Conservation (phyloP, 176 grass and related monocot species). For the Luzula sylvatica region DNA sequence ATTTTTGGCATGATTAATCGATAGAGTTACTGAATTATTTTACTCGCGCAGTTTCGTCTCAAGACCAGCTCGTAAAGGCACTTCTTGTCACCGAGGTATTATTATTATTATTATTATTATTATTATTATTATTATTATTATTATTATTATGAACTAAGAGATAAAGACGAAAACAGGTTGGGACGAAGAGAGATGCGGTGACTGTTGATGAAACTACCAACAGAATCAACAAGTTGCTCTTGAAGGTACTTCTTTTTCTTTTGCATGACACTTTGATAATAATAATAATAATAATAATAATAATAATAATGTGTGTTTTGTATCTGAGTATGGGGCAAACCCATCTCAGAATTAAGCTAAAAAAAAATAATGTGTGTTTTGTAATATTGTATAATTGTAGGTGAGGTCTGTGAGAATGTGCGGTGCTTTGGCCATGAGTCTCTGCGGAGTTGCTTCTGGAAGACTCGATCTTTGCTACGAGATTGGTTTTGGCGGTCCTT, state of each 20-base stretch:
- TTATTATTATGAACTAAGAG: too few species aligned
- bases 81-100: conserved; percentile 93
- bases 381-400: too few species aligned
- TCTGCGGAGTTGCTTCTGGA: conserved; percentile 90
- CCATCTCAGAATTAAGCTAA: too few species aligned
- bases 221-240: conserved; percentile 81
- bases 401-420: conserved; percentile 93
- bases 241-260: conserved; percentile 41
- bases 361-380: too few species aligned
- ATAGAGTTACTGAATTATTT: not conserved
- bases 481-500: conserved; percentile 92
- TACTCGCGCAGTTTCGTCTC: conserved; percentile 97
- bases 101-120: not conserved
- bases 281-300: conserved; percentile 12
- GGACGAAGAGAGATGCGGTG: conserved; percentile 53
- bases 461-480: conserved; percentile 96
- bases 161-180: too few species aligned
- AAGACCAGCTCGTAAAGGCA: conserved; percentile 78
- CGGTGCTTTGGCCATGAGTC: conserved; percentile 74
- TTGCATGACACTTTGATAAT: not conserved
- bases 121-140: too few species aligned
- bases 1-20: not conserved
- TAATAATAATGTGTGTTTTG: too few species aligned
- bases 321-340: too few species aligned
- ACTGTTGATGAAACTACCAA: conserved; percentile 72